Evolutionary conservation across 1,284 basidiomycete genomes (phyloP), one percentile per base, ranked within the genome.

Genomic region (Heterobasidion irregulare): DNA sequence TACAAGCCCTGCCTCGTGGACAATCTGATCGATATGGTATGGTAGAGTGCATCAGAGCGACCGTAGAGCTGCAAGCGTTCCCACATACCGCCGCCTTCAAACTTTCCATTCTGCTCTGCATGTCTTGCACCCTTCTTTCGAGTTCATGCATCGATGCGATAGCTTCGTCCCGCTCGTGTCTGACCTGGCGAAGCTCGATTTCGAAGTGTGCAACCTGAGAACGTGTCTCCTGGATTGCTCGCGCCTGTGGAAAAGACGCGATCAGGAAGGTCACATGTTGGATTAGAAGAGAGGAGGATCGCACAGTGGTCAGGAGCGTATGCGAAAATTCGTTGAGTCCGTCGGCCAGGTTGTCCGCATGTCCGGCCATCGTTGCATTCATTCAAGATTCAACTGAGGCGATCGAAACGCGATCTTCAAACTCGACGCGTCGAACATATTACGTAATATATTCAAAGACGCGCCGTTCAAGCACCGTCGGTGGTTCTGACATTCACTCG

Each of bases 101-200:
- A 41, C 66, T 68, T 36, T 73, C 68, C 32, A 74, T 68, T 47
- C 84, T 77, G 48, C 75, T 70, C 56, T 77, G 78, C 71, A 75
- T 75, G 2, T 71, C 70, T 55, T 78, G 77, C 6, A 70, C 66
- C 53, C 83, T 77, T 38, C 79, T 63, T 53, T 74, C 73, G 32
- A 67, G 62, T 12, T 68, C 65, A 57, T 78, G 75, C 7, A 82
- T 65, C 2, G 73, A 66, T 48, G 76, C 74, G 13, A 81, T 48
- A 0, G 79, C 78, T 44, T 78, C 76, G 57, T 86, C 82, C 41
- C 82, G 76, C 63, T 83, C 80, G 26, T 66, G 65, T 53, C 74
- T 71, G 7, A 78, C 74, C 44, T 77, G 74, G 47, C 72, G 73
- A 15, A 72, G 62, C 38, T 84, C 80, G 8, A 73, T 64, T 41